Percentiles rank a stretch among this genome's conserved stretches.
Conservation (phyloP, 2,329 filamentous ascomycete genomes). For the Zymoseptoria tritici region DNA sequence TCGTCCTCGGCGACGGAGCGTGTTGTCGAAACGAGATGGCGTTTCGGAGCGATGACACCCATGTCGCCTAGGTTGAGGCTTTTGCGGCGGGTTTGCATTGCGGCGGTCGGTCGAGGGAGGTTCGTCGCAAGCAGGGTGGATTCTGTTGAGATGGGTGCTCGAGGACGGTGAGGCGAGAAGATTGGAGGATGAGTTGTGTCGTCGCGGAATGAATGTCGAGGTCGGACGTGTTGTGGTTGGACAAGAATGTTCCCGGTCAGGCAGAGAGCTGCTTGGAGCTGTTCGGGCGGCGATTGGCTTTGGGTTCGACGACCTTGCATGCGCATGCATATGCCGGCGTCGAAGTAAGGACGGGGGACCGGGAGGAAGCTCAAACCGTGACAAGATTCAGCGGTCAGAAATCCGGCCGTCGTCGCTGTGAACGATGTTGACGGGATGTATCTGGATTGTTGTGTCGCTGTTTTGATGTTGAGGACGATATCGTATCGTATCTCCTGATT, state of each 20-base stretch:
- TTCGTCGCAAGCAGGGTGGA: conserved; percentile 1
- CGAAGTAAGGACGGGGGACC: too few relatives aligned
- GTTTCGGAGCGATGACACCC: conserved; percentile 72
- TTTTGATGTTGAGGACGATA: background rate
- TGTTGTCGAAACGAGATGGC: conserved; percentile 33
- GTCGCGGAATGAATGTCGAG: background rate
- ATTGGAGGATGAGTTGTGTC: background rate
- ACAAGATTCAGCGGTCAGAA: background rate
- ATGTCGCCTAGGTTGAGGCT: conserved; percentile 87
- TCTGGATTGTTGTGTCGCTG: background rate
- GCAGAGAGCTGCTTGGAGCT: background rate
- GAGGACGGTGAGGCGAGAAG: background rate
- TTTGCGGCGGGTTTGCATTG: conserved; percentile 92
- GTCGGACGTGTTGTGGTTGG: background rate
- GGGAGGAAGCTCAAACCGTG: background rate
- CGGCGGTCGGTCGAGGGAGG: conserved; percentile 16
- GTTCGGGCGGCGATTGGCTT: background rate
- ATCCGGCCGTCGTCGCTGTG: background rate
- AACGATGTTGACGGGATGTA: background rate
- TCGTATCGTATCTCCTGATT: background rate
- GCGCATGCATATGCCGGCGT: background rate
- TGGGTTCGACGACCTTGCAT: background rate
- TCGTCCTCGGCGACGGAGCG: conserved; percentile 57
- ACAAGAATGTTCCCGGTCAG: background rate
- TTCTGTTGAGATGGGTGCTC: background rate